phyloP scores from a whole-genome alignment of 345 rosid species.

The Bruguiera gymnorhiza region DNA sequence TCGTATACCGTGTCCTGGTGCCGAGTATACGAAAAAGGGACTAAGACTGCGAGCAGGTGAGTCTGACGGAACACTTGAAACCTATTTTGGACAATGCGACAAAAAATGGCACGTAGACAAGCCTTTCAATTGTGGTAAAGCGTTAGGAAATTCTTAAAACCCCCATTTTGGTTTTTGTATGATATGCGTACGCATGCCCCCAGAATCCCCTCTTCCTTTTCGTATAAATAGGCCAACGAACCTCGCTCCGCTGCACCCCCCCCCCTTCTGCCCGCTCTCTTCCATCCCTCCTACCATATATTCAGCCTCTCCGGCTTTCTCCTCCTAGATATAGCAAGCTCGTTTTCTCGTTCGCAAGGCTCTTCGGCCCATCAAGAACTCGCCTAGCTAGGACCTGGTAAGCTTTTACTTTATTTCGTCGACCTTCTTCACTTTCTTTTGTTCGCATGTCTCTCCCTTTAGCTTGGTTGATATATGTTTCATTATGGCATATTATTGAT shows the following conservation, averaged over 20 bases:
- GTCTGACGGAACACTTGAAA: neutral
- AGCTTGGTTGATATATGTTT: neutral
- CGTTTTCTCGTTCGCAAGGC: neutral
- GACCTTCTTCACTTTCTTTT: neutral
- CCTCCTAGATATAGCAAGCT: neutral
- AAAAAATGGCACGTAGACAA: neutral
- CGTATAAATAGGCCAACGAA: slow-evolving; percentile 11
- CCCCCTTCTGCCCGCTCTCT: neutral
- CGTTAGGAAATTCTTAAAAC: slow-evolving; percentile 4
- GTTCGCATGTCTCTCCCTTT: neutral
- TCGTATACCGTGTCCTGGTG: neutral
- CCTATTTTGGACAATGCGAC: slow-evolving; percentile 3
- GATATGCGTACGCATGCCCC: slow-evolving; percentile 9
- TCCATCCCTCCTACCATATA: neutral
- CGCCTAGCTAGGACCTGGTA: neutral
- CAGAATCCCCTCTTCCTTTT: slow-evolving; percentile 2
- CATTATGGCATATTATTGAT: neutral
- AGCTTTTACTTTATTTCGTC: neutral
- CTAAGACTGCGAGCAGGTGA: neutral
- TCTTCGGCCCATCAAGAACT: neutral
- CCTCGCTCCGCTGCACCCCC: too few relatives aligned
- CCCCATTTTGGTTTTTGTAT: slow-evolving; percentile 2
- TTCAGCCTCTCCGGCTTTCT: neutral
- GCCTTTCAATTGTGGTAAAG: neutral
- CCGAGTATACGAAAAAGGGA: too few relatives aligned